Conservation (phyloP, 768 basidiomycete genomes). For the Auricularia cornea region DNA sequence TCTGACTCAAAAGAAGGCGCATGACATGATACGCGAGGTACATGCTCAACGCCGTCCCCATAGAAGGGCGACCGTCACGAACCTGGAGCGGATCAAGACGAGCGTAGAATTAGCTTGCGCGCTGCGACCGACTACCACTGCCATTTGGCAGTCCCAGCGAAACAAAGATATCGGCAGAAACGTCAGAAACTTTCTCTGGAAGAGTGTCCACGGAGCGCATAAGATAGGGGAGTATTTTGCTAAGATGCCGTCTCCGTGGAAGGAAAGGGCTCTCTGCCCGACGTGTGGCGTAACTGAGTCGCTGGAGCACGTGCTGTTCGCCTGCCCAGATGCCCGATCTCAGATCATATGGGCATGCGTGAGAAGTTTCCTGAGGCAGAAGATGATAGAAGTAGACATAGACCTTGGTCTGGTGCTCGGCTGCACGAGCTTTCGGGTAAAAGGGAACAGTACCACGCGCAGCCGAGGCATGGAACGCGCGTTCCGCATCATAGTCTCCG, state of each 20-base stretch:
- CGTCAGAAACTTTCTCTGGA: conserved; percentile 11
- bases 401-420: neutral
- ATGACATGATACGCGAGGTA: too few relatives aligned
- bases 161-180: neutral
- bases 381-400: neutral
- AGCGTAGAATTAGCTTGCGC: too few relatives aligned
- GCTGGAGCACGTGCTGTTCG: conserved; percentile 16
- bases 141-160: neutral
- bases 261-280: conserved; percentile 7
- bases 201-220: conserved; percentile 13
- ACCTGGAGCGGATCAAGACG: too few relatives aligned
- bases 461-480: neutral
- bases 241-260: neutral
- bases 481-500: neutral
- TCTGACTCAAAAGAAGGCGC: too few relatives aligned
- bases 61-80: too few relatives aligned
- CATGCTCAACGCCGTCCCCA: too few relatives aligned
- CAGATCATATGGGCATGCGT: conserved; percentile 8
- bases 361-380: neutral
- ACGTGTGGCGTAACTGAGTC: conserved; percentile 9
- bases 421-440: neutral
- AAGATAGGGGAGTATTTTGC: conserved; percentile 11
- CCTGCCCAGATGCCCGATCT: conserved; percentile 12
- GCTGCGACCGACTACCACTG: neutral
- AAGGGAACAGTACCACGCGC: neutral